A percentile compares a stretch with the other conserved stretches of the same genome.
These are phyloP conservation scores for Eucalyptus grandis DNA, from an alignment of 345 rosid species.

Conservation along the genomic window DNA sequence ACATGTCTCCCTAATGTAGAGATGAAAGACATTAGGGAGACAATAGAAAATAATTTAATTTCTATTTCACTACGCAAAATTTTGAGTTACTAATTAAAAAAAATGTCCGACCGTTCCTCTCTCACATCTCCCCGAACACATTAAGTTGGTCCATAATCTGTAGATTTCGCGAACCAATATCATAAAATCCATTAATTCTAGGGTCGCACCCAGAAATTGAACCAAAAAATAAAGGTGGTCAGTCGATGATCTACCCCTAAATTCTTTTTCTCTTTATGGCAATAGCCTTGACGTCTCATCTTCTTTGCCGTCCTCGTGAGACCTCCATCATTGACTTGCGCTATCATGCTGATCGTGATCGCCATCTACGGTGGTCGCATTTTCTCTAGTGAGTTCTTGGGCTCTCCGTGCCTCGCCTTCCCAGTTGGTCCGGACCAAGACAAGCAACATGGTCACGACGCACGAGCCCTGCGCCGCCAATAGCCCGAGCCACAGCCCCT, in stretches of 20 bases:
- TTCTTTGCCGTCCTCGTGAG: neutral
- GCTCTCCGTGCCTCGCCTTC: constrained; percentile 48
- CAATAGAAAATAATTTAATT: neutral
- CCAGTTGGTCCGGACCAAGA: constrained; percentile 59
- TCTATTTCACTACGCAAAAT: neutral
- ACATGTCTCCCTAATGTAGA: neutral
- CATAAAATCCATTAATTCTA: neutral
- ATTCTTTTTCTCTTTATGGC: neutral
- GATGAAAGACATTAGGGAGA: neutral
- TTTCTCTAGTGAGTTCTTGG: constrained; percentile 12
- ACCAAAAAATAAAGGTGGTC: neutral
- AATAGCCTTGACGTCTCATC: neutral
- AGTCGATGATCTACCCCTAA: neutral
- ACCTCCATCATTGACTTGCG: neutral
- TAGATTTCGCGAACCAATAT: neutral
- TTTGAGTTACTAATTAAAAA: neutral
- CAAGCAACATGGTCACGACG: constrained; percentile 45
- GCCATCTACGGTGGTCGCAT: neutral
- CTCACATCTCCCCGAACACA: neutral
- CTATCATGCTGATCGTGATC: neutral
- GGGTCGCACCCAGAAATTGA: neutral
- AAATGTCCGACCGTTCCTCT: neutral
- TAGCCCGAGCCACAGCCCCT: constrained; percentile 76
- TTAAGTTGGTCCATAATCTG: neutral
- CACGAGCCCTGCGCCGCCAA: constrained; percentile 85